Percentiles rank a stretch among this genome's conserved stretches.
These are phyloP conservation scores for Clarireedia sp. DNA, from an alignment of 2,329 filamentous ascomycete species.

Conservation along the genomic window DNA sequence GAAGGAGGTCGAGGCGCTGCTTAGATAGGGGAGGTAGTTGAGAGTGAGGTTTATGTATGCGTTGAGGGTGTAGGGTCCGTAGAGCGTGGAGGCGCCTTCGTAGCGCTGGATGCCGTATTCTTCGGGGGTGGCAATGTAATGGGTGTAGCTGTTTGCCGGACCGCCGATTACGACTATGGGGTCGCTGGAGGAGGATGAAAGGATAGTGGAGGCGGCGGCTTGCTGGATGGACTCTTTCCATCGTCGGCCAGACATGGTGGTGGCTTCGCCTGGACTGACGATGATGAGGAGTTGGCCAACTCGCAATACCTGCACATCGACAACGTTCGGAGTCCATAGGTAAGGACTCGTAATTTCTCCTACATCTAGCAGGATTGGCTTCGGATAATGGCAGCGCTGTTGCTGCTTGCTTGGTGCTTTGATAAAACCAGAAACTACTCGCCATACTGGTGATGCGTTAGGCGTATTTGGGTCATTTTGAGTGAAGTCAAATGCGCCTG, in stretches of 20 bases:
- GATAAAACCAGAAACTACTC: conserved; percentile 62
- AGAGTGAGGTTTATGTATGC: conserved; percentile 84
- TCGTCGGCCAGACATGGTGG: conserved; percentile 83
- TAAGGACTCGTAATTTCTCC: conserved; percentile 75
- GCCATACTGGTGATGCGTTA: conserved; percentile 62
- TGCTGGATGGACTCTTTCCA: conserved; percentile 67
- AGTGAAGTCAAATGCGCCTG: conserved; percentile 87
- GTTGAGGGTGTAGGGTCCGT: conserved; percentile 71
- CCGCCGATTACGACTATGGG: conserved; percentile 79
- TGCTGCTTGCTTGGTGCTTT: conserved; percentile 65
- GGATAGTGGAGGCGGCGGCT: conserved; percentile 38
- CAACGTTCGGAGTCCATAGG: conserved; percentile 82
- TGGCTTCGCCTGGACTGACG: conserved; percentile 78
- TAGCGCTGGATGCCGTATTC: conserved; percentile 83
- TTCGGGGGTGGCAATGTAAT: conserved; percentile 68
- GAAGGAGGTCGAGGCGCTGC: conserved; percentile 37
- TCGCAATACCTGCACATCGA: conserved; percentile 78
- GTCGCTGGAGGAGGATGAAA: conserved; percentile 35
- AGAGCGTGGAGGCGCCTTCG: conserved; percentile 89
- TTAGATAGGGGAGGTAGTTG: conserved; percentile 61
- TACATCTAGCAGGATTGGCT: conserved; percentile 82
- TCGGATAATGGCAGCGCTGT: conserved; percentile 66
- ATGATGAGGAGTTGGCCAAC: conserved; percentile 80
- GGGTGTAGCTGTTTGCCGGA: conserved; percentile 83
- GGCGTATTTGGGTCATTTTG: conserved; percentile 74